These are phyloP conservation scores for Sclerotinia borealis DNA, from an alignment of 2,329 filamentous ascomycete species.

Conservation along the genomic window DNA sequence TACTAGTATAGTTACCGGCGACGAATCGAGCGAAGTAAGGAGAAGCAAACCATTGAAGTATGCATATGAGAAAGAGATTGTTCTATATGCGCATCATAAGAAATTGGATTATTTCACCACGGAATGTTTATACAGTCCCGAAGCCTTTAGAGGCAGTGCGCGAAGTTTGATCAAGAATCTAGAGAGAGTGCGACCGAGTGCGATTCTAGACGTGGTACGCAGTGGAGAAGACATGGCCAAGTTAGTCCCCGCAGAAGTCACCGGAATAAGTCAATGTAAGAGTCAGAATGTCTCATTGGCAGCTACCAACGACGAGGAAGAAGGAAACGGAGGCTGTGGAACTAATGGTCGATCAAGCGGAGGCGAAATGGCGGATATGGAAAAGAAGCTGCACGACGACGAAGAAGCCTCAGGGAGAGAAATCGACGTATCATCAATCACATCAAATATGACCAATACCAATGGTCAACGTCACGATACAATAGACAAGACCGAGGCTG, in stretches of 20 bases:
- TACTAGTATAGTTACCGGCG: slow-evolving; percentile 82
- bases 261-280: slow-evolving; percentile 42
- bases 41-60: slow-evolving; percentile 96
- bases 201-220: slow-evolving; percentile 88
- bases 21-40: slow-evolving; percentile 78
- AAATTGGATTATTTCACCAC: slow-evolving; percentile 97
- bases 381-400: slow-evolving; percentile 62
- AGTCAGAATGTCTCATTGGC: slow-evolving; percentile 36
- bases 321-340: slow-evolving; percentile 68
- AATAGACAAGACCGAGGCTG: slow-evolving; percentile 31
- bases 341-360: slow-evolving; percentile 62
- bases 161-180: slow-evolving; percentile 90
- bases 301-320: slow-evolving; percentile 34
- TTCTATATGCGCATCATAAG: slow-evolving; percentile 94
- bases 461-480: slow-evolving; percentile 25
- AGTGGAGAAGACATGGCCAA: slow-evolving; percentile 95
- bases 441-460: slow-evolving; percentile 13
- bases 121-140: slow-evolving; percentile 96
- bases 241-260: slow-evolving; percentile 61
- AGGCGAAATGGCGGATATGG: slow-evolving; percentile 77
- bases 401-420: slow-evolving; percentile 57
- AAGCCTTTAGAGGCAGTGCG: slow-evolving; percentile 91
- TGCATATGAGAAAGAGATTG: slow-evolving; percentile 98
- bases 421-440: slow-evolving; percentile 52
- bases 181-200: slow-evolving; percentile 86